Conservation (phyloP, 2,329 filamentous ascomycete genomes). For the Ascochyta fabae region DNA sequence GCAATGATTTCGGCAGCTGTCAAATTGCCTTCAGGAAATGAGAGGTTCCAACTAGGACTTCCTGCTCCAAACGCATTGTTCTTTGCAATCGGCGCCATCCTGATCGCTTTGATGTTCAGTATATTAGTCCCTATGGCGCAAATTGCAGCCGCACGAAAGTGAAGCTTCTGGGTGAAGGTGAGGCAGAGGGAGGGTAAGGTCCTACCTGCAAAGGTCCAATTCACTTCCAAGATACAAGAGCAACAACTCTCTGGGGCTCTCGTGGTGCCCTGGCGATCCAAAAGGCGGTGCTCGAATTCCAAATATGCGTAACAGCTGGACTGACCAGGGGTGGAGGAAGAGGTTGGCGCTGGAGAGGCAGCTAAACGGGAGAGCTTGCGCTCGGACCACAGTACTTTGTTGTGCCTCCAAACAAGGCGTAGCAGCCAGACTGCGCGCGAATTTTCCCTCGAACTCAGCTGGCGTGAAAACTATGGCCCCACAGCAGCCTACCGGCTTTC, state of each 20-base stretch:
- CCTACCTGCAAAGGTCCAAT: conserved; percentile 2
- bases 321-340: background rate
- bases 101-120: background rate
- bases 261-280: background rate
- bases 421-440: conserved; percentile 7
- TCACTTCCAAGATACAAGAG: background rate
- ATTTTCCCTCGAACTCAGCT: background rate
- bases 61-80: conserved; percentile 32
- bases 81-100: conserved; percentile 18
- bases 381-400: conserved; percentile 18
- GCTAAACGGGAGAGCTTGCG: conserved; percentile 11
- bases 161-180: background rate
- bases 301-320: background rate
- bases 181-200: background rate
- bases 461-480: background rate
- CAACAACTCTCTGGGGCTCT: background rate
- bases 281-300: background rate
- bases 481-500: background rate
- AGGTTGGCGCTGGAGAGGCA: background rate
- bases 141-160: background rate
- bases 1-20: conserved; percentile 35
- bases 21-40: conserved; percentile 34
- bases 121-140: background rate
- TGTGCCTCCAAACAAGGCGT: conserved; percentile 9
- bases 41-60: conserved; percentile 28